Conservation (phyloP, 2,329 filamentous ascomycete species). For the Metarhizium anisopliae region DNA sequence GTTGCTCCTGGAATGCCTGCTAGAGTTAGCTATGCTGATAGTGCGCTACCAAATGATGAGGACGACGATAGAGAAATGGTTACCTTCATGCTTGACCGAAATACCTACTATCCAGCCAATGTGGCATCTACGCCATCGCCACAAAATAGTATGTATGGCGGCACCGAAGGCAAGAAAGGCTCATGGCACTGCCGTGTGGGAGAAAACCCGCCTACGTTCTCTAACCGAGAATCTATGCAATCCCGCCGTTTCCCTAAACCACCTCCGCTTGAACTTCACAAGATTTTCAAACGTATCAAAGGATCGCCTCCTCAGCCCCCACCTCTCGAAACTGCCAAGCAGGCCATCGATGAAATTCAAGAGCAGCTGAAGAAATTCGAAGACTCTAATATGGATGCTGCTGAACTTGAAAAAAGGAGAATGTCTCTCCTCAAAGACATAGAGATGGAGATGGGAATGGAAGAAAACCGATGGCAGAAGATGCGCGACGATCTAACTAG, state of each 20-base stretch:
- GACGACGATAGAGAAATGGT: constrained; percentile 27
- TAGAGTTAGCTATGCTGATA: neutral
- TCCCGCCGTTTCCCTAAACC: constrained; percentile 48
- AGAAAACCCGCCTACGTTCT: constrained; percentile 50
- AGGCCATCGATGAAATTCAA: constrained; percentile 40
- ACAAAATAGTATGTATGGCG: constrained; percentile 6
- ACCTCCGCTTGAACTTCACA: constrained; percentile 42
- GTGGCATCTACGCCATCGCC: neutral
- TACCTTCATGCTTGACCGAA: constrained; percentile 35
- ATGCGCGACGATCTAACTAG: constrained; percentile 44
- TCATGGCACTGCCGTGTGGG: constrained; percentile 50
- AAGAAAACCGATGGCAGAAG: constrained; percentile 51
- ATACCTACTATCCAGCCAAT: constrained; percentile 8
- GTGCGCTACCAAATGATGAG: constrained; percentile 7
- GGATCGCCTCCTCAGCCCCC: constrained; percentile 40
- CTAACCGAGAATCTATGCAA: constrained; percentile 36
- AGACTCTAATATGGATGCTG: constrained; percentile 22
- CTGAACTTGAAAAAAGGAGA: constrained; percentile 30
- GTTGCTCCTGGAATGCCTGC: neutral
- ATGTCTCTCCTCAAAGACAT: constrained; percentile 47
- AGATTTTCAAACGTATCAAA: constrained; percentile 31
- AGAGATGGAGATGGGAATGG: constrained; percentile 51
- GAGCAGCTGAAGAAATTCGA: constrained; percentile 43
- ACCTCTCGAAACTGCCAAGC: constrained; percentile 42
- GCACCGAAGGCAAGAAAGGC: constrained; percentile 9